Evolutionary conservation across 148 eudicot species (phyloP).

Genomic region (Chenopodium quinoa): DNA sequence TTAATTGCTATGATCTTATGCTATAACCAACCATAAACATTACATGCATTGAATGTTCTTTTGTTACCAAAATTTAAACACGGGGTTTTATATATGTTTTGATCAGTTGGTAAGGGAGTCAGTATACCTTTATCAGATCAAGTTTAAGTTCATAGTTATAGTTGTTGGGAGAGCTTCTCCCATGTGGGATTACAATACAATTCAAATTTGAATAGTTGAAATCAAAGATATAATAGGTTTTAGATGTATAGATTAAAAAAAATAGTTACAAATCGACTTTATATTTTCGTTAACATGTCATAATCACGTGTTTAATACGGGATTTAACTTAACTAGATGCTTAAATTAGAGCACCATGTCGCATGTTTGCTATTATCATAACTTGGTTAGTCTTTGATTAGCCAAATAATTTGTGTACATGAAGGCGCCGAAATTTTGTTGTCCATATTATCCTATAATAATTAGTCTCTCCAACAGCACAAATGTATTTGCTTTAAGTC

Average conservation of each 20-base stretch:
- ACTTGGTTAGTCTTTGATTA: background rate
- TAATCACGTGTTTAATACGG: no score
- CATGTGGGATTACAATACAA: no score
- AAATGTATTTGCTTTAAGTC: background rate
- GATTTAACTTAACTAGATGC: no score
- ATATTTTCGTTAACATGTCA: no score
- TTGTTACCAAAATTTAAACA: background rate
- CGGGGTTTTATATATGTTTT: no score
- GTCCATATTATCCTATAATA: background rate
- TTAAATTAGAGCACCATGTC: no score
- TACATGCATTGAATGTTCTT: conserved; percentile 13
- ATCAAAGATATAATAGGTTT: no score
- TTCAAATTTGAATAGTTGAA: no score
- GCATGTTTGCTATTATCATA: background rate
- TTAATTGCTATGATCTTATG: background rate
- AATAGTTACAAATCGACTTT: no score
- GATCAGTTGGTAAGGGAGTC: background rate
- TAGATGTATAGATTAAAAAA: no score
- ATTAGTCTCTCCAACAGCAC: background rate
- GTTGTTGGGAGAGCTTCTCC: no score
- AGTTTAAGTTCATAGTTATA: no score
- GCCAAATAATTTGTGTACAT: background rate
- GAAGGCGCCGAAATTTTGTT: background rate
- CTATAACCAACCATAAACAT: background rate
- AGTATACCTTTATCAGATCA: background rate